These are phyloP conservation scores for Aureobasidium zeae DNA, from an alignment of 2,329 filamentous ascomycete species.

Conservation along the genomic window DNA sequence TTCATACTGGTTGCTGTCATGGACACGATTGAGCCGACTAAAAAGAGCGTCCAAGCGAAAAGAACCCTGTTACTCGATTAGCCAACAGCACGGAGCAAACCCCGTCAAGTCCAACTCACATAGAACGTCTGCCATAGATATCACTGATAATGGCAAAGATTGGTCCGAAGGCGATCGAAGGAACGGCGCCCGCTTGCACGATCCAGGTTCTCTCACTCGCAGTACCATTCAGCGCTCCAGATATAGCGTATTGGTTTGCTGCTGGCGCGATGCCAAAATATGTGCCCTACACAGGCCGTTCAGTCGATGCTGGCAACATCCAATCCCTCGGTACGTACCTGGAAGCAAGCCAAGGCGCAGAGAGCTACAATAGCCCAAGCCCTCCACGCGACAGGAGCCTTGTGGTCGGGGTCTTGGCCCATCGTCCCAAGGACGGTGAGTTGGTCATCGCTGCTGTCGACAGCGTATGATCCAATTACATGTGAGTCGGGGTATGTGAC, in stretches of 20 bases:
- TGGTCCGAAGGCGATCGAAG: conserved; percentile 6
- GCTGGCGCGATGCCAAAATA: conserved; percentile 9
- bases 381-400: conserved; percentile 1
- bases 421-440: conserved; percentile 12
- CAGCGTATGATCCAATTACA: conserved; percentile 6
- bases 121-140: conserved; percentile 2
- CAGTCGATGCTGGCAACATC: background rate
- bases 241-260: conserved; percentile 12
- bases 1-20: conserved; percentile 8
- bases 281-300: background rate
- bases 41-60: background rate
- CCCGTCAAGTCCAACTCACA: too few species aligned
- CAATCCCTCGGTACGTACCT: too few species aligned
- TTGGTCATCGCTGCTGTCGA: conserved; percentile 6
- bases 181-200: conserved; percentile 6
- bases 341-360: background rate
- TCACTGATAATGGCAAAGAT: conserved; percentile 9
- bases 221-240: conserved; percentile 1
- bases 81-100: too few species aligned
- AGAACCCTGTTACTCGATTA: too few species aligned
- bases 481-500: conserved; percentile 3
- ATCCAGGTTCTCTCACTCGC: conserved; percentile 12
- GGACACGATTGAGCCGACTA: conserved; percentile 2
- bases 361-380: conserved; percentile 6
- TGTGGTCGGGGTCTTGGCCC: conserved; percentile 7